phyloP scores from a whole-genome alignment of 768 basidiomycete species.

The Artomyces pyxidatus region DNA sequence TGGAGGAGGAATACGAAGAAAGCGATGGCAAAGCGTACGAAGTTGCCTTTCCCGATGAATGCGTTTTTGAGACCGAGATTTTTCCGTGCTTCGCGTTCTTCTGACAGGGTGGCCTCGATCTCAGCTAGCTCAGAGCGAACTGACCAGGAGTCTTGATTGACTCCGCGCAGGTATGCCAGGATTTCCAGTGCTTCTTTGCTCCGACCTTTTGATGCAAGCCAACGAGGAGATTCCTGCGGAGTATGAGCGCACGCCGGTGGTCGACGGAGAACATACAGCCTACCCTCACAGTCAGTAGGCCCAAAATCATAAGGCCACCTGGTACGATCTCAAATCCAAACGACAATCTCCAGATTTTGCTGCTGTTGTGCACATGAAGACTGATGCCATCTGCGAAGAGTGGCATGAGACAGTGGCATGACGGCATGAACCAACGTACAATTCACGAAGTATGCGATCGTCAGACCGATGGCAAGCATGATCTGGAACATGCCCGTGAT shows the following conservation, averaged over 20 bases:
- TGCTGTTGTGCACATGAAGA: conserved; percentile 38
- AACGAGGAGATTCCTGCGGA: conserved; percentile 63
- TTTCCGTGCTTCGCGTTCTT: conserved; percentile 58
- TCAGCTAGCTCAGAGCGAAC: conserved; percentile 66
- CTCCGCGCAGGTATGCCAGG: conserved; percentile 56
- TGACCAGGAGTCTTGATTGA: conserved; percentile 29
- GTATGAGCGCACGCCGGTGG: neutral
- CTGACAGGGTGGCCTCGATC: conserved; percentile 71
- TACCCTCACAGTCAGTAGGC: conserved; percentile 59
- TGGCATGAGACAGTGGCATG: neutral
- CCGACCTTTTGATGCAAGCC: conserved; percentile 61
- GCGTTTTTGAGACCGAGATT: conserved; percentile 63
- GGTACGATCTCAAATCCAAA: conserved; percentile 72
- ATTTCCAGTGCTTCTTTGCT: conserved; percentile 44
- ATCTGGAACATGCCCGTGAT: conserved; percentile 85
- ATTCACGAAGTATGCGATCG: conserved; percentile 79
- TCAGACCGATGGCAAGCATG: conserved; percentile 78
- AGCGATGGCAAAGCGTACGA: conserved; percentile 78
- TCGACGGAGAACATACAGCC: conserved; percentile 13
- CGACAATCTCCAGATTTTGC: conserved; percentile 59
- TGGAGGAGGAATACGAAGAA: conserved; percentile 73
- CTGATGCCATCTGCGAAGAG: conserved; percentile 47
- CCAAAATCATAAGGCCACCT: conserved; percentile 60
- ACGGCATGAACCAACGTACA: conserved; percentile 35
- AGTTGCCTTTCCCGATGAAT: conserved; percentile 76